phyloP scores from a whole-genome alignment of 2,329 filamentous ascomycete species.

The Orbilia blumenaviensis region DNA sequence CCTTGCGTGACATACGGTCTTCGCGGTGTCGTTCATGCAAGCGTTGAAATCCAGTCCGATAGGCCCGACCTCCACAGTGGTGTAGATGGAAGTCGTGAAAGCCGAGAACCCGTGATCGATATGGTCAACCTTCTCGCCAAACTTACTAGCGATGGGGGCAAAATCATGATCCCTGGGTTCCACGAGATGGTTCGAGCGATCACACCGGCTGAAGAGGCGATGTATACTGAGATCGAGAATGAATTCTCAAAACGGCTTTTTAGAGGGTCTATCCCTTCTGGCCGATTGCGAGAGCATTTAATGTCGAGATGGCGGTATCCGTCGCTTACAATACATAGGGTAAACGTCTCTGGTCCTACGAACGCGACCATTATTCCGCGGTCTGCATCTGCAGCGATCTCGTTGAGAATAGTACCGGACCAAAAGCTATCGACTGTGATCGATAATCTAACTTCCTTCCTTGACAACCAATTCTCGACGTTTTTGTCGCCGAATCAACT shows the following conservation, averaged over 20 bases:
- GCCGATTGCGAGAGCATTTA: slow-evolving; percentile 80
- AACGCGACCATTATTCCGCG: slow-evolving; percentile 92
- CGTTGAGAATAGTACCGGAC: slow-evolving; percentile 89
- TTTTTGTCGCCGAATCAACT: slow-evolving; percentile 84
- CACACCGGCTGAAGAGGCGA: slow-evolving; percentile 56
- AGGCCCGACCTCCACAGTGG: slow-evolving; percentile 92
- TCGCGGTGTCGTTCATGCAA: slow-evolving; percentile 91
- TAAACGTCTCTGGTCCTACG: slow-evolving; percentile 86
- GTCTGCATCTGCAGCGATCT: slow-evolving; percentile 86
- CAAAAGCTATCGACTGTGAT: slow-evolving; percentile 86
- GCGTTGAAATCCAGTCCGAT: slow-evolving; percentile 83
- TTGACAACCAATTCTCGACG: slow-evolving; percentile 74
- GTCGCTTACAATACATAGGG: slow-evolving; percentile 89
- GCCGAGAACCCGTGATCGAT: slow-evolving; percentile 92
- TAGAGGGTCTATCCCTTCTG: slow-evolving; percentile 66
- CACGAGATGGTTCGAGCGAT: slow-evolving; percentile 55
- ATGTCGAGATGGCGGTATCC: slow-evolving; percentile 97
- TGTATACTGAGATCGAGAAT: slow-evolving; percentile 57
- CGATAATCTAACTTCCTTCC: slow-evolving; percentile 71
- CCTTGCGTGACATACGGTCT: slow-evolving; percentile 95
- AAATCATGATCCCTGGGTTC: slow-evolving; percentile 76
- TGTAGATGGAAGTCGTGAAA: slow-evolving; percentile 90
- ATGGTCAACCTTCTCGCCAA: slow-evolving; percentile 82
- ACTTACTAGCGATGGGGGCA: slow-evolving; percentile 81
- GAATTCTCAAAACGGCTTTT: slow-evolving; percentile 41